Base-by-base conservation (phyloP, 257 asterid genomes). In the Plectranthus barbatus region DNA sequence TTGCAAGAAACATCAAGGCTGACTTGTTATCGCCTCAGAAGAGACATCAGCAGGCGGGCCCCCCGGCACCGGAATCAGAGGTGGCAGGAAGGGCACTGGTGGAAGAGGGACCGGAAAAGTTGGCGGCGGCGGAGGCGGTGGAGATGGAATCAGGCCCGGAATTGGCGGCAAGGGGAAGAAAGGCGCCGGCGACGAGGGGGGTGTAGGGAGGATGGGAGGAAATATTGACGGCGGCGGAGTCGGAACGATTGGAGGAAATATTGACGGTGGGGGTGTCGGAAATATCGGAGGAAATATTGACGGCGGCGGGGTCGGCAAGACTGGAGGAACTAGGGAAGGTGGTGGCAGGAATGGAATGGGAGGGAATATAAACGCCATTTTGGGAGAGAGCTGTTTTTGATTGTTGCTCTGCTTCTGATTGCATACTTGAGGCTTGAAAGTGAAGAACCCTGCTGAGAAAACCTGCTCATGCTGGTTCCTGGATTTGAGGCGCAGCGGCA, bases 381-480 rank as follows among this genome's bases (percentile, higher is more conserved):
- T 67, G 0, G 73, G 68, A n/a, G 78, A 64, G 1, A 51, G 60
- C 51, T 75, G 71, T 17, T 23, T 34, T 17, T 66, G 2, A 9
- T 57, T 60, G 47, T 60, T 26, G 55, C 61, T 69, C 53, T 77
- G 84, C 56, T 83, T 85, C 60, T 77, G 84, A 58, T 70, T 62
- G 70, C 96, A 91, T 0, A 77, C 29, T 21, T 80, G 69, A 9
- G 95, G 96, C 72, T 74, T 85, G 80, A 87, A 85, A 9, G 96
- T 73, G 85, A 91, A 79, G 55, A 84, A 66, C 13, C 95, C 97
- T 3, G 96, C 93, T 0, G 97, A 85, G 84, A 82, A 85, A 36
- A 87, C 56, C 68, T 77, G 93, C 4, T 72, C 70, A 4, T 88
- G 85, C 12, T 74, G 59, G 40, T 70, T 82, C 46, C 77, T 79